Evolutionary conservation across 1,284 basidiomycete species (phyloP).

Genomic region (Trichosporon sp.): DNA sequence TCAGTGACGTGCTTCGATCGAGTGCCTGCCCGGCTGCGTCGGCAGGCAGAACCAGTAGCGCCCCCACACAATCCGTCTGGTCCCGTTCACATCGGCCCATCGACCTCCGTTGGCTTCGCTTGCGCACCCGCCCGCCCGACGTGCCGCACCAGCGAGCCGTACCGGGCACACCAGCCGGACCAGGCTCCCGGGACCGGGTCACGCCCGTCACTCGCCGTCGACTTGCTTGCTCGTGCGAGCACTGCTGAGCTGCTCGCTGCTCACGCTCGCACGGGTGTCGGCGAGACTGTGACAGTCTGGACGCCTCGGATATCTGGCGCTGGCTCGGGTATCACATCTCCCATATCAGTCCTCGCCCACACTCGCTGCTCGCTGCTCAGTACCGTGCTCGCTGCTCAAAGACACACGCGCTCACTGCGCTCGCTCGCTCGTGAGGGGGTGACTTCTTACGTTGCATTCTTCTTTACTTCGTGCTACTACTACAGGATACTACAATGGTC

Average conservation of each 20-base stretch:
- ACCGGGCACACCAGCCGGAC: no score
- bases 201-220: neutral
- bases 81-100: no score
- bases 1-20: no score
- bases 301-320: neutral
- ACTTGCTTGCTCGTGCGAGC: neutral
- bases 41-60: no score
- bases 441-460: constrained; percentile 3
- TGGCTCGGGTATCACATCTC: neutral
- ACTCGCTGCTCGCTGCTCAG: neutral
- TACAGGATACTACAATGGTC: constrained; percentile 10
- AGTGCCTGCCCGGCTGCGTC: no score
- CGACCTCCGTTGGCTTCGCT: no score
- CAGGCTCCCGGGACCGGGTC: neutral
- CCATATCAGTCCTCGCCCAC: neutral
- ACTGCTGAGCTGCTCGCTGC: neutral
- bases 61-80: no score
- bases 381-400: neutral
- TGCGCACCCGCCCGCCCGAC: no score
- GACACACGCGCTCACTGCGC: neutral
- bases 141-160: no score
- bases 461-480: constrained; percentile 6
- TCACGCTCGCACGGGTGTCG: no score
- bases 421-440: neutral
- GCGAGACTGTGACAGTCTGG: no score